Evolutionary conservation across 768 basidiomycete species (phyloP).

Genomic region (Rhizopogon vinicolor): DNA sequence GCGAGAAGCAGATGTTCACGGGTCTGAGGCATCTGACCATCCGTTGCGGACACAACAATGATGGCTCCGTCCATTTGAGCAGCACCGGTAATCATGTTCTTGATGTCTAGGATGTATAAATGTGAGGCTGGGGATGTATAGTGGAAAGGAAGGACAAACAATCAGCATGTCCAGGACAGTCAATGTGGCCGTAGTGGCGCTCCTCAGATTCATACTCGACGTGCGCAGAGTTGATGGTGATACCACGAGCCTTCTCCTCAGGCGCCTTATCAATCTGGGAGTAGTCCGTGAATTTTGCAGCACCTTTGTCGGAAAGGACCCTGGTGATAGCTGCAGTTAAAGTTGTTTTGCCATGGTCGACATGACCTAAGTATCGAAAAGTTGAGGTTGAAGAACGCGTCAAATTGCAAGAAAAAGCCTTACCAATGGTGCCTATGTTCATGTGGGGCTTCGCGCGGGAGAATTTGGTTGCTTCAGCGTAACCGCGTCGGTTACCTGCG

Average conservation of each 20-base stretch:
- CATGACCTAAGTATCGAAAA: constrained; percentile 56
- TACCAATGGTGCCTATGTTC: constrained; percentile 94
- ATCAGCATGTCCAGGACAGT: constrained; percentile 96
- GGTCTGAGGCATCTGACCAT: constrained; percentile 99
- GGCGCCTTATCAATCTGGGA: constrained; percentile 98
- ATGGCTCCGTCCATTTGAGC: constrained; percentile 97
- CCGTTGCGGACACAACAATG: constrained; percentile 96
- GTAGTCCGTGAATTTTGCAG: constrained; percentile 90
- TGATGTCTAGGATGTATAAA: constrained; percentile 56
- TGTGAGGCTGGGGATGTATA: constrained; percentile 7
- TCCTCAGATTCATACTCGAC: constrained; percentile 93
- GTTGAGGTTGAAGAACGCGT: constrained; percentile 15
- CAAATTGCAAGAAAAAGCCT: constrained; percentile 2
- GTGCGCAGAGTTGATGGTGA: constrained; percentile 98
- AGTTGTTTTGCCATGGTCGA: constrained; percentile 98
- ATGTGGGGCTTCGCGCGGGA: constrained; percentile 82
- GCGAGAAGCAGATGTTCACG: constrained; percentile 97
- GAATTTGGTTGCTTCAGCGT: constrained; percentile 67
- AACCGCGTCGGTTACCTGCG: constrained; percentile 42
- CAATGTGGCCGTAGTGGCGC: constrained; percentile 96
- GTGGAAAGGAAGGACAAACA: constrained; percentile 44
- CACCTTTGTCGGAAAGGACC: constrained; percentile 73
- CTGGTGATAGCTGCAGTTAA: constrained; percentile 95
- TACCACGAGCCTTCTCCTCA: constrained; percentile 98
- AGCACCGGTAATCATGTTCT: constrained; percentile 99